Evolutionary conservation across 495 filamentous ascomycete species (phyloP).

Genomic region (Xylaria curta): DNA sequence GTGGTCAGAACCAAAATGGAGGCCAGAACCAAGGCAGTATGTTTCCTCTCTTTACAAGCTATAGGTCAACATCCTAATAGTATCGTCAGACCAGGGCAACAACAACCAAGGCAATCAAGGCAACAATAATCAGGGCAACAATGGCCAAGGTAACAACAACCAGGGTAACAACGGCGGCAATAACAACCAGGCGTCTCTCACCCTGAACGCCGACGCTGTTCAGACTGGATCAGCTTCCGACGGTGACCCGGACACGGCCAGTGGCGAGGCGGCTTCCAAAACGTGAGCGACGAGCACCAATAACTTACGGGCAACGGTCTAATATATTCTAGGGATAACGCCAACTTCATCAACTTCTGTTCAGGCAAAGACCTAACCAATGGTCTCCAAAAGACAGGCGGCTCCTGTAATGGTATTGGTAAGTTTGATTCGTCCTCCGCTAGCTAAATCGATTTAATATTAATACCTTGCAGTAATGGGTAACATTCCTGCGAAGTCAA

Average conservation of each 20-base stretch:
- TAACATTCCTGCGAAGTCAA: slow-evolving; percentile 65
- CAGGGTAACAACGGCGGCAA: slow-evolving; percentile 6
- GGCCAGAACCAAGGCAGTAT: slow-evolving; percentile 21
- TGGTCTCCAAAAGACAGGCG: slow-evolving; percentile 64
- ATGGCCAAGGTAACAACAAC: slow-evolving; percentile 24
- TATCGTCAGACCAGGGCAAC: slow-evolving; percentile 23
- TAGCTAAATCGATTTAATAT: not conserved
- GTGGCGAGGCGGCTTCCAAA: slow-evolving; percentile 60
- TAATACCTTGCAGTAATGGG: slow-evolving; percentile 65
- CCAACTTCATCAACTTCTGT: slow-evolving; percentile 77
- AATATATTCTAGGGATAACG: slow-evolving; percentile 45
- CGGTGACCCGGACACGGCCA: slow-evolving; percentile 44
- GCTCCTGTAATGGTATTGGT: slow-evolving; percentile 76
- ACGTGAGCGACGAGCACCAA: slow-evolving; percentile 50
- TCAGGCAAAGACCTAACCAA: slow-evolving; percentile 71
- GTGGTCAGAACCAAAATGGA: slow-evolving; percentile 25
- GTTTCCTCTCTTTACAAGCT: not conserved
- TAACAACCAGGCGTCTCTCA: slow-evolving; percentile 31
- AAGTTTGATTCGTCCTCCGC: slow-evolving; percentile 49
- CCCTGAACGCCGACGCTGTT: slow-evolving; percentile 53
- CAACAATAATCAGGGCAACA: slow-evolving; percentile 3
- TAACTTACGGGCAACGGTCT: slow-evolving; percentile 10
- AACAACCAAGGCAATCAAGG: slow-evolving; percentile 17
- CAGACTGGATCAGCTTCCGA: slow-evolving; percentile 55
- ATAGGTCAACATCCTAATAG: slow-evolving; percentile 5